These are phyloP conservation scores for Cladosporium cucumerinum DNA, from an alignment of 2,329 filamentous ascomycete species.

Conservation along the genomic window DNA sequence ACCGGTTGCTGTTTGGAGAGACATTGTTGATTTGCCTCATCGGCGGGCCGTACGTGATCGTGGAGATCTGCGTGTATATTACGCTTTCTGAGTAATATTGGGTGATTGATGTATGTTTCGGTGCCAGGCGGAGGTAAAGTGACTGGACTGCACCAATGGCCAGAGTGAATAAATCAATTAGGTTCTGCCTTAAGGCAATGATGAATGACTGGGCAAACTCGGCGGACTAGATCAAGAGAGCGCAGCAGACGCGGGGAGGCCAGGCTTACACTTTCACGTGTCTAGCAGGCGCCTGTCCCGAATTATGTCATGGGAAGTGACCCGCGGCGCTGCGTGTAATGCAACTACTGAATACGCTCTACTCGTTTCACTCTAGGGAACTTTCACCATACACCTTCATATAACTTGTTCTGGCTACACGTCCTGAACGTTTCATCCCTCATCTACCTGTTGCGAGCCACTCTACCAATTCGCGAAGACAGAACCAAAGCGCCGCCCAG, in stretches of 20 bases:
- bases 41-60: background rate
- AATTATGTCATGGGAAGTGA: background rate
- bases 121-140: background rate
- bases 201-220: background rate
- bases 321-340: background rate
- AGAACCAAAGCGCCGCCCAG: slow-evolving; percentile 8
- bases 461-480: background rate
- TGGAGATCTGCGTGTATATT: background rate
- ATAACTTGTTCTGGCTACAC: background rate
- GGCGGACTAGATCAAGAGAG: background rate
- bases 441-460: too few relatives aligned
- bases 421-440: background rate
- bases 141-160: background rate
- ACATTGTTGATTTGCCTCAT: background rate
- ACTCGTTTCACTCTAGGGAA: background rate
- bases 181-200: background rate
- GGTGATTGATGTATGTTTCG: background rate
- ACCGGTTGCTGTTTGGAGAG: background rate
- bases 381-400: background rate
- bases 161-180: background rate
- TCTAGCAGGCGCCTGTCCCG: background rate
- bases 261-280: background rate
- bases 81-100: background rate
- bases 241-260: background rate
- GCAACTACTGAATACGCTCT: background rate